phyloP scores from a whole-genome alignment of 164 flowering plant genomes.

The Berberis vulgaris region DNA sequence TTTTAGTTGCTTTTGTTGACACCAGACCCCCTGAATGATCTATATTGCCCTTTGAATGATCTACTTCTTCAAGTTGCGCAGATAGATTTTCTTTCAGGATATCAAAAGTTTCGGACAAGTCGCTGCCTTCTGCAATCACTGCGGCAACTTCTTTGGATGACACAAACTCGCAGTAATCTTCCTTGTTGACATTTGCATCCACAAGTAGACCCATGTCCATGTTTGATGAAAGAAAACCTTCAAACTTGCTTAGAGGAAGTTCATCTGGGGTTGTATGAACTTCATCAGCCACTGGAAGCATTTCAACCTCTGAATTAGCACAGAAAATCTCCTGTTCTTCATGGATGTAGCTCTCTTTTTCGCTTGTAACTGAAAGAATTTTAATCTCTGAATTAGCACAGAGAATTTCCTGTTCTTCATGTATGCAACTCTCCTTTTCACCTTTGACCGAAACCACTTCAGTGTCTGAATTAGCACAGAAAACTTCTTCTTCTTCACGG shows the following conservation, averaged over 20 bases:
- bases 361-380: background rate
- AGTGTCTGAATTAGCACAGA: background rate
- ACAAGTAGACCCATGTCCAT: background rate
- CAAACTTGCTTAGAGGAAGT: background rate
- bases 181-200: background rate
- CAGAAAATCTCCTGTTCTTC: background rate
- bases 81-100: background rate
- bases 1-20: too few relatives aligned
- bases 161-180: background rate
- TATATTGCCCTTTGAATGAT: too few relatives aligned
- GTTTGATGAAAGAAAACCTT: background rate
- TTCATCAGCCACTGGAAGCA: background rate
- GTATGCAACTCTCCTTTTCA: background rate
- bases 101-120: background rate
- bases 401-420: too few relatives aligned
- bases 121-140: background rate
- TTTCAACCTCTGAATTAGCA: background rate
- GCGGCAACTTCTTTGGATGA: background rate
- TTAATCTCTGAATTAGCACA: background rate
- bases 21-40: too few relatives aligned
- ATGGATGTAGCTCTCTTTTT: background rate
- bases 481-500: background rate
- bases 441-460: background rate
- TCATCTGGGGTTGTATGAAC: too few relatives aligned
- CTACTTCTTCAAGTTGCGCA: constrained; percentile 8